Percentiles rank a stretch among this genome's conserved stretches.
Conservation (phyloP, 1,284 basidiomycete genomes). For the Xanthoconium separans region DNA sequence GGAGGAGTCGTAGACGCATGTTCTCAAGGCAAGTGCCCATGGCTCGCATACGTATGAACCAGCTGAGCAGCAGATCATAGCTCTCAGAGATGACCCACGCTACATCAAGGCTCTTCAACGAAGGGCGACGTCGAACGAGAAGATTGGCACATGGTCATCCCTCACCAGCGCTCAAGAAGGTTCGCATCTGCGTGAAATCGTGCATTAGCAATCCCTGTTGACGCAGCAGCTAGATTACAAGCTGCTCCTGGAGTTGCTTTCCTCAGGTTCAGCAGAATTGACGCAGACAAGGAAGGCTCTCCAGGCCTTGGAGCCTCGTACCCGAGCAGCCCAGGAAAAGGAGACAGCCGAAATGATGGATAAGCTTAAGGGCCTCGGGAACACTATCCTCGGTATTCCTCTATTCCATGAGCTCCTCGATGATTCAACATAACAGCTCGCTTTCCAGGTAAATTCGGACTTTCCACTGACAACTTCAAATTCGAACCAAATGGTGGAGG, state of each 20-base stretch:
- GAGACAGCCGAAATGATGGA: constrained; percentile 93
- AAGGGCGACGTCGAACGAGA: constrained; percentile 82
- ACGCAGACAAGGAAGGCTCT: constrained; percentile 52
- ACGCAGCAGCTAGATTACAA: constrained; percentile 69
- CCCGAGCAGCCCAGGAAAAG: constrained; percentile 75
- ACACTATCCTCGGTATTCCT: constrained; percentile 79
- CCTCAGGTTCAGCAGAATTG: constrained; percentile 52
- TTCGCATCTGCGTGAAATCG: constrained; percentile 27
- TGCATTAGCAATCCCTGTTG: neutral
- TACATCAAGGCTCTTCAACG: constrained; percentile 90
- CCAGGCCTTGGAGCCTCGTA: constrained; percentile 57
- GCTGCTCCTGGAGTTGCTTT: constrained; percentile 61
- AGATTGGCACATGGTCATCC: constrained; percentile 79
- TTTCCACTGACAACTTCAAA: constrained; percentile 94
- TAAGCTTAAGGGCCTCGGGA: constrained; percentile 92
- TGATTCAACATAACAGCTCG: neutral
- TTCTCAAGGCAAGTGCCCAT: constrained; percentile 54
- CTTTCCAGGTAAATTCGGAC: constrained; percentile 72
- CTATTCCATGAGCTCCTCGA: neutral
- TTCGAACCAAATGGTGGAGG: constrained; percentile 91
- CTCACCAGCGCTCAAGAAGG: constrained; percentile 84
- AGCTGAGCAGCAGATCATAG: constrained; percentile 41
- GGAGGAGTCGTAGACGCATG: constrained; percentile 77
- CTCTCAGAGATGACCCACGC: constrained; percentile 78
- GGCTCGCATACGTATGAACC: neutral